A percentile compares a stretch with the other conserved stretches of the same genome.
Evolutionary conservation across 108 stramenopile genomes (phyloP).

Genomic region (Nannochloropsis oceanica): DNA sequence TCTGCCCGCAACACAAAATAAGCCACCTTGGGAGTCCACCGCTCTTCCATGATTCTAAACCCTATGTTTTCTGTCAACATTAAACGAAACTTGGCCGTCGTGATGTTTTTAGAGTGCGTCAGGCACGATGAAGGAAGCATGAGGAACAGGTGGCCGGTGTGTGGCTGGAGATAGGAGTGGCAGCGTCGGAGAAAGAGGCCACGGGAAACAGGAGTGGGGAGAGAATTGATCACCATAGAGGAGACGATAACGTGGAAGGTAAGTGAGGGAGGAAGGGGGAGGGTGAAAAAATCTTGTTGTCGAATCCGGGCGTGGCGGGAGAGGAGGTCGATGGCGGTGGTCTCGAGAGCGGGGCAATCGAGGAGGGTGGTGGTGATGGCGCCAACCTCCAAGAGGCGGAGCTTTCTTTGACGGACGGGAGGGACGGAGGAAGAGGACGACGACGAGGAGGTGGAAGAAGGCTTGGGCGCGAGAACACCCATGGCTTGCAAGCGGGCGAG

Average conservation of each 20-base stretch:
- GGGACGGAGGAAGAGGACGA: background rate
- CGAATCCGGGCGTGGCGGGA: slow-evolving; percentile 20
- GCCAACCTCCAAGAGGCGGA: slow-evolving; percentile 10
- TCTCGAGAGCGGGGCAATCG: slow-evolving; percentile 10
- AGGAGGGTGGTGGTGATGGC: slow-evolving; percentile 26
- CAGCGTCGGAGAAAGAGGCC: slow-evolving; percentile 13
- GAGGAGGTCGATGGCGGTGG: slow-evolving; percentile 28
- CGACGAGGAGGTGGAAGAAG: background rate
- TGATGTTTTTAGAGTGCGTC: slow-evolving; percentile 15
- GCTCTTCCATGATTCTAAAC: background rate
- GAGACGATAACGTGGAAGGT: background rate
- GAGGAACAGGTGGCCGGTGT: slow-evolving; percentile 18
- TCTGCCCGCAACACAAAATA: slow-evolving; percentile 4
- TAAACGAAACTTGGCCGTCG: background rate
- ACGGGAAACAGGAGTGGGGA: slow-evolving; percentile 15
- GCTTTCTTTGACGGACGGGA: background rate
- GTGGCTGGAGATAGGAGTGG: slow-evolving; percentile 5
- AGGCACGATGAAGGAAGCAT: slow-evolving; percentile 23
- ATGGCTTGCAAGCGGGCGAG: slow-evolving; percentile 9
- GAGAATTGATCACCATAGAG: slow-evolving; percentile 22
- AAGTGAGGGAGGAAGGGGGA: background rate
- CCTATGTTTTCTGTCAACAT: background rate
- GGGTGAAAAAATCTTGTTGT: slow-evolving; percentile 15
- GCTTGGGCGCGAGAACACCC: background rate
- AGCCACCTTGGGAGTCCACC: slow-evolving; percentile 8